Conservation (phyloP, 768 basidiomycete genomes). For the Hysterangium stoloniferum region DNA sequence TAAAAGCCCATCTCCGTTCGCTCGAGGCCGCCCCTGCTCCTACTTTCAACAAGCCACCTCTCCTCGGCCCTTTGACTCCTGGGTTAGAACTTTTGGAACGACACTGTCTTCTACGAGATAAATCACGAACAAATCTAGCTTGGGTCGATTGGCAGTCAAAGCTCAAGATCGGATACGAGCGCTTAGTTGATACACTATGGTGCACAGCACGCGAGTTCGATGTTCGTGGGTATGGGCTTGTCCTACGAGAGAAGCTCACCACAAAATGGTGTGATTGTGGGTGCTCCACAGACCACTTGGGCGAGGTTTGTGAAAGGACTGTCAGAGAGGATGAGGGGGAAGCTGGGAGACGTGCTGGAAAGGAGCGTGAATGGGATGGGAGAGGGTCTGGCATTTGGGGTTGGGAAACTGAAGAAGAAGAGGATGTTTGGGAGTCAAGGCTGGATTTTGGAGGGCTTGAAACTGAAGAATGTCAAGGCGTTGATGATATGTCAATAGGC, state of each 20-base stretch:
- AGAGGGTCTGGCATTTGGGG: conserved; percentile 58
- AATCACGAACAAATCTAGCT: conserved; percentile 28
- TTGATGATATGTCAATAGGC: conserved; percentile 54
- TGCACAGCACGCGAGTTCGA: conserved; percentile 64
- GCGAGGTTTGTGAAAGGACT: conserved; percentile 68
- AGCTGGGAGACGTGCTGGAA: conserved; percentile 48
- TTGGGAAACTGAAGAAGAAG: conserved; percentile 71
- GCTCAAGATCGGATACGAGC: conserved; percentile 58
- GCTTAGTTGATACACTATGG: conserved; percentile 58
- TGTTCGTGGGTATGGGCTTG: conserved; percentile 60
- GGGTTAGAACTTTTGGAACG: conserved; percentile 46
- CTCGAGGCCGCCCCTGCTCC: conserved; percentile 52
- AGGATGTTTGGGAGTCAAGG: conserved; percentile 69
- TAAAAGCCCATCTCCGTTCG: conserved; percentile 53
- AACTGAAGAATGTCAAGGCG: conserved; percentile 39
- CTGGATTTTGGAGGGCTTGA: conserved; percentile 56
- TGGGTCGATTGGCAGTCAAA: conserved; percentile 57
- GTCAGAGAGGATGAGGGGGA: conserved; percentile 65
- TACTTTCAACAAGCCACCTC: conserved; percentile 57
- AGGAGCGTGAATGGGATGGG: conserved; percentile 72
- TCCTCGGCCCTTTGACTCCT: conserved; percentile 49
- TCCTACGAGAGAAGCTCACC: conserved; percentile 63
- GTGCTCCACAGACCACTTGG: conserved; percentile 70
- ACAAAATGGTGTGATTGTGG: conserved; percentile 78
- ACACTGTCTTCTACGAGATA: conserved; percentile 11